phyloP scores from a whole-genome alignment of 1,284 basidiomycete genomes.

The Phellopilus nigrolimitatus region DNA sequence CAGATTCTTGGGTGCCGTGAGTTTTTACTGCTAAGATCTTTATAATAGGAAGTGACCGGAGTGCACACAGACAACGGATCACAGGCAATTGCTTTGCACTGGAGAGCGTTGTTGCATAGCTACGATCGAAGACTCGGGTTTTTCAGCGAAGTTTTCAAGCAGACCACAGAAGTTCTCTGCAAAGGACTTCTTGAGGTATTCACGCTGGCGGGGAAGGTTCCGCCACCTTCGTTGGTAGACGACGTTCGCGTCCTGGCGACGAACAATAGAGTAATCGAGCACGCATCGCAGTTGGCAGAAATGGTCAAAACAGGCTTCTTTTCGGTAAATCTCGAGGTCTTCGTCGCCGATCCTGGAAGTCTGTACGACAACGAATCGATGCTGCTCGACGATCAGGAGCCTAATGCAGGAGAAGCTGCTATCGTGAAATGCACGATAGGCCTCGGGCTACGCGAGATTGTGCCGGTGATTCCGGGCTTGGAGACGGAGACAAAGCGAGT shows the following conservation, averaged over 20 bases:
- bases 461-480: no score
- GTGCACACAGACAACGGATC: background rate
- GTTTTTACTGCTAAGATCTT: background rate
- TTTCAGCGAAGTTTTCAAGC: background rate
- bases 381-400: background rate
- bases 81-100: slow-evolving; percentile 9
- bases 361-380: background rate
- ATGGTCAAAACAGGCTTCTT: slow-evolving; percentile 1
- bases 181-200: slow-evolving; percentile 4
- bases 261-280: background rate
- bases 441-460: background rate
- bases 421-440: slow-evolving; percentile 3
- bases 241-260: background rate
- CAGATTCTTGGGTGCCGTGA: background rate
- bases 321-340: background rate
- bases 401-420: background rate
- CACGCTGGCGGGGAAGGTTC: background rate
- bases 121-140: slow-evolving; percentile 6
- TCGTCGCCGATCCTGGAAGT: slow-evolving; percentile 2
- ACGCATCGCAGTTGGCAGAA: slow-evolving; percentile 4
- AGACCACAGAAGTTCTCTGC: background rate
- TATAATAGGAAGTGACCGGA: background rate
- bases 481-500: background rate
- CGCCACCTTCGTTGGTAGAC: background rate
- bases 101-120: slow-evolving; percentile 5